Base-by-base conservation (phyloP, 2,329 filamentous ascomycete species). In the Neonectria ditissima region DNA sequence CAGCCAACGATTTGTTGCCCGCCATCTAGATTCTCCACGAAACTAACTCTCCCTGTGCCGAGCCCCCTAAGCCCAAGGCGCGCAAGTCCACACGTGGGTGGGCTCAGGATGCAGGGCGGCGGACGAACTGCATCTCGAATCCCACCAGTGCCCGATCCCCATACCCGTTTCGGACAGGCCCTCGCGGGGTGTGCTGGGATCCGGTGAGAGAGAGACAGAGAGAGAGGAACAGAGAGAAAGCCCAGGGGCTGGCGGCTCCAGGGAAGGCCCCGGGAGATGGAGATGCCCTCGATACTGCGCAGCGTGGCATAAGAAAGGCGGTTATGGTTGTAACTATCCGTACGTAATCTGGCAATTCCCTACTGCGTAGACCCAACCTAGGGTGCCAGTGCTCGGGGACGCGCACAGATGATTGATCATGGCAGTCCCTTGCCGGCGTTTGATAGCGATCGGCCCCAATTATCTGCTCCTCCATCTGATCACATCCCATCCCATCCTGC, bases 91-190 rank as follows among this genome's bases (percentile, higher is more conserved):
- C 70, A 73, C 71, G 71, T 73, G 68, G 68, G 71, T 73, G 67
- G 64, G 54, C 63, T 61, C 59, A 63, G 59, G 59, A 73, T 70
- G 69, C 71, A 73, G 62, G 70, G 61, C 63, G 55, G 55, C 67
- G 66, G 69, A 69, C 66, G 69, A 73, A 70, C 70, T 68, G 63
- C 56, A 66, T 66, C 55, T 69, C 43, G 51, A 68, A 70, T 72
- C 58, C 70, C 63, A 68, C 60, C 65, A 69, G 62, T 68, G 54
- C 50, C 32, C 54, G 41, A 64, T 67, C 55, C 58, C 48, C 28
- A 62, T 48, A 18, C 54, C 52, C 51, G 48, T 59, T 57, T 50
- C 50, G 65, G 55, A 54, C 55, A 24, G 53, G 30, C 58, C 37
- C 48, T 61, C 51, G 60, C 62, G 56, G 54, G 62, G 65, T 63